Percentiles rank a stretch among this genome's conserved stretches.
Conservation (phyloP, 2,329 filamentous ascomycete species). For the Alternaria longipes region DNA sequence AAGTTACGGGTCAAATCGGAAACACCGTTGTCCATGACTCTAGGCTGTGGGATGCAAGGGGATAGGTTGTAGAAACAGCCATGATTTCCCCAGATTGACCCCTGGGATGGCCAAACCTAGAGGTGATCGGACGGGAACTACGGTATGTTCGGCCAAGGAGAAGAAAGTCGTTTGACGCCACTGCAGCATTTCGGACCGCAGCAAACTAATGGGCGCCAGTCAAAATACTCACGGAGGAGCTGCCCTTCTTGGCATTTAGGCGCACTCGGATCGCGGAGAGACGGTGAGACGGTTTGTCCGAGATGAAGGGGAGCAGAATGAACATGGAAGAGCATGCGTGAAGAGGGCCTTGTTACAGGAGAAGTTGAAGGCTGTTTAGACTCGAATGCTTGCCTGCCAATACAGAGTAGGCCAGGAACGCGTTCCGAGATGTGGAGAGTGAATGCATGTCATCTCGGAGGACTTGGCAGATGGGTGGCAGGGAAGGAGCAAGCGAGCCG, state of each 20-base stretch:
- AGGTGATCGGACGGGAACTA: conserved; percentile 7
- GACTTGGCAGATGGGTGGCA: background rate
- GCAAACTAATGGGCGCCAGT: background rate
- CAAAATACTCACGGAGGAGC: background rate
- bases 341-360: background rate
- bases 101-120: background rate
- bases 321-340: background rate
- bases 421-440: background rate
- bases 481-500: conserved; percentile 14
- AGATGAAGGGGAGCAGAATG: background rate
- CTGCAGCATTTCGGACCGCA: background rate
- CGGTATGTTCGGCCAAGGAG: conserved; percentile 1
- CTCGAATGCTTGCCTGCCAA: background rate
- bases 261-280: conserved; percentile 3
- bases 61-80: background rate
- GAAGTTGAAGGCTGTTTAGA: background rate
- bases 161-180: background rate
- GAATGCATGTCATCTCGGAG: conserved; percentile 6
- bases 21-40: background rate
- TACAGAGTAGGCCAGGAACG: no score
- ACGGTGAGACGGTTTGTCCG: conserved; percentile 2
- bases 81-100: conserved; percentile 1
- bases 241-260: background rate
- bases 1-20: background rate
- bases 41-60: background rate